phyloP scores from a whole-genome alignment of 2,329 filamentous ascomycete species.

The Colletotrichum spinosum region DNA sequence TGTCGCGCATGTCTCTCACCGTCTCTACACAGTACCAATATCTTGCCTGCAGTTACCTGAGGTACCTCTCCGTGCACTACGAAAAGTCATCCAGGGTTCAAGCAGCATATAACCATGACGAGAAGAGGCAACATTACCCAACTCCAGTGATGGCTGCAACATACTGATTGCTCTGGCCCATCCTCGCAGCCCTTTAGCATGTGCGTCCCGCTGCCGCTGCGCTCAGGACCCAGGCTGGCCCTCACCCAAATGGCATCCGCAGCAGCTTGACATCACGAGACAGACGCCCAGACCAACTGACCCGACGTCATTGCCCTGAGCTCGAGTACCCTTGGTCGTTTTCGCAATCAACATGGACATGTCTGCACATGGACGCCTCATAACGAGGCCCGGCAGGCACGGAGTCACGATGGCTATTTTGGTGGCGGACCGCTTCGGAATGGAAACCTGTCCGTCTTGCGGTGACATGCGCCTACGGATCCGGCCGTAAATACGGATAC shows the following conservation, averaged over 20 bases:
- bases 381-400: neutral
- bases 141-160: slow-evolving; percentile 12
- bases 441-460: neutral
- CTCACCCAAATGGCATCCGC: slow-evolving; percentile 31
- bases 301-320: slow-evolving; percentile 28
- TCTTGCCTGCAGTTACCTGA: neutral
- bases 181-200: slow-evolving; percentile 15
- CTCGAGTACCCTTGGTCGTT: neutral
- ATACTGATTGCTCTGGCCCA: slow-evolving; percentile 20
- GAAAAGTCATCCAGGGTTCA: too few species aligned
- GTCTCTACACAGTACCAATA: too few species aligned
- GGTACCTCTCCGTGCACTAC: too few species aligned
- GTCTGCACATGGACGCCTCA: neutral
- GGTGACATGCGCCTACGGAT: slow-evolving; percentile 7
- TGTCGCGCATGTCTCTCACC: neutral
- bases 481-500: slow-evolving; percentile 1
- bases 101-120: too few species aligned
- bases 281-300: slow-evolving; percentile 26
- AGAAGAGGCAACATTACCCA: too few species aligned
- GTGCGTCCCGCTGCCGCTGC: neutral
- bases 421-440: neutral
- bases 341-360: slow-evolving; percentile 7
- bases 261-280: slow-evolving; percentile 37
- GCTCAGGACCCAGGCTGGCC: slow-evolving; percentile 23
- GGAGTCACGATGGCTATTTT: slow-evolving; percentile 11